Evolutionary conservation across 257 asterid species (phyloP).

Genomic region (Ligustrum vulgare): DNA sequence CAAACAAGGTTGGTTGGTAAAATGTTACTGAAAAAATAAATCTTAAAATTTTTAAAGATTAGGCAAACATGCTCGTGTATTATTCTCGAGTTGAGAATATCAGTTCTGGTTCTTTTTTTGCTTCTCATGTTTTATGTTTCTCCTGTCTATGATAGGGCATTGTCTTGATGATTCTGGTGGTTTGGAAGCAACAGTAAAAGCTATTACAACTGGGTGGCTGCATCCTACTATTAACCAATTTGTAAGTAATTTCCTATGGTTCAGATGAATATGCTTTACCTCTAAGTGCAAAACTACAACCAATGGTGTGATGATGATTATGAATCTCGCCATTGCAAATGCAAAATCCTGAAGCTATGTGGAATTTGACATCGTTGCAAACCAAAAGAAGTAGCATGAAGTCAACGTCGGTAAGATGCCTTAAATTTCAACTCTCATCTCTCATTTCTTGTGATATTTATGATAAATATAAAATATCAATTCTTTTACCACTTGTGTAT

Average conservation of each 20-base stretch:
- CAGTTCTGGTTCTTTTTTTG: background rate
- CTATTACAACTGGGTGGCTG: too few species aligned
- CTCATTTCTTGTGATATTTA: constrained; percentile 9
- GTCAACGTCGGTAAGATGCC: too few species aligned
- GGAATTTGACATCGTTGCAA: too few species aligned
- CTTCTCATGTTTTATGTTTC: constrained; percentile 11
- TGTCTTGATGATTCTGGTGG: constrained; percentile 98
- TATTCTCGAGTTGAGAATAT: too few species aligned
- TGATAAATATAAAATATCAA: background rate
- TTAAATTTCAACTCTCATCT: background rate
- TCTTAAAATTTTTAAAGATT: too few species aligned
- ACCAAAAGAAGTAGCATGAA: too few species aligned
- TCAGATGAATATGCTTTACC: background rate
- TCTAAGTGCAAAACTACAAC: background rate
- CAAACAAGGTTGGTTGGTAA: background rate
- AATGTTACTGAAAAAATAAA: too few species aligned
- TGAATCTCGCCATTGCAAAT: background rate
- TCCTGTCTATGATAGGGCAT: constrained; percentile 96
- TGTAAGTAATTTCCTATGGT: constrained; percentile 23
- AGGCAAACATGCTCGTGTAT: too few species aligned
- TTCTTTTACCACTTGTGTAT: background rate
- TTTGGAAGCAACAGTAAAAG: too few species aligned
- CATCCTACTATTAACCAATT: too few species aligned
- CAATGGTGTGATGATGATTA: background rate
- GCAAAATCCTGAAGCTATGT: constrained; percentile 66